Percentiles rank a stretch among this genome's conserved stretches.
phyloP scores from a whole-genome alignment of 1,284 basidiomycete genomes.

The Cryptococcus jaspeensis region DNA sequence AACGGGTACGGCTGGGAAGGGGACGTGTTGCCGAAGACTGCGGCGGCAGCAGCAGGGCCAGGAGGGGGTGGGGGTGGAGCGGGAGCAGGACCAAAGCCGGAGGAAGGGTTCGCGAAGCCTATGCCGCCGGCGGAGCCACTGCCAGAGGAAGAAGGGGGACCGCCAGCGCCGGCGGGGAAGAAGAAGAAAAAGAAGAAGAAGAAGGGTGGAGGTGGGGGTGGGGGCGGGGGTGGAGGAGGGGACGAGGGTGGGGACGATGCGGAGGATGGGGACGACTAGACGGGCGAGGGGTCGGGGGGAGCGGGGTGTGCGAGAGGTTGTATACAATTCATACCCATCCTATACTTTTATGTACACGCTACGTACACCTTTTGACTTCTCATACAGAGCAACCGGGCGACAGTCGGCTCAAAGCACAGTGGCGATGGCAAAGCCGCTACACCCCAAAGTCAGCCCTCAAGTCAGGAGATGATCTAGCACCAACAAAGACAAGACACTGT shows the following conservation, averaged over 20 bases:
- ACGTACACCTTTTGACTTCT: too few species aligned
- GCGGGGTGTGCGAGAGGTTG: too few species aligned
- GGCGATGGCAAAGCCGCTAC: not conserved
- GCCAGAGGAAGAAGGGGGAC: constrained; percentile 1
- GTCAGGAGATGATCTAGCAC: not conserved
- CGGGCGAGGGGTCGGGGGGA: too few species aligned
- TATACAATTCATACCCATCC: too few species aligned
- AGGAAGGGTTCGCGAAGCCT: constrained; percentile 29
- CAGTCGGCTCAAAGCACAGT: not conserved
- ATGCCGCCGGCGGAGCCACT: constrained; percentile 26
- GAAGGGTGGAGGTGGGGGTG: constrained; percentile 11
- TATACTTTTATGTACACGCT: too few species aligned
- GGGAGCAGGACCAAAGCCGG: not conserved
- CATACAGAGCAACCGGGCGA: too few species aligned
- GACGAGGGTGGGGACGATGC: constrained; percentile 15
- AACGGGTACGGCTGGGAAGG: constrained; percentile 36
- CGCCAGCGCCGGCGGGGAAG: constrained; percentile 6
- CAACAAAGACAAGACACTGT: not conserved
- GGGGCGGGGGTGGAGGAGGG: constrained; percentile 12
- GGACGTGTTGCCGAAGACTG: constrained; percentile 31
- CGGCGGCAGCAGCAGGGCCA: too few species aligned
- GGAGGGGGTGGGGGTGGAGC: too few species aligned
- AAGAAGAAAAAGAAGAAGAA: constrained; percentile 16
- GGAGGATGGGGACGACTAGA: constrained; percentile 5
- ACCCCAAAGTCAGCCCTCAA: not conserved